Evolutionary conservation across 805 yeast genomes (phyloP), one percentile per base, ranked within the genome.

Genomic region (Kazachstania psychrophila): DNA sequence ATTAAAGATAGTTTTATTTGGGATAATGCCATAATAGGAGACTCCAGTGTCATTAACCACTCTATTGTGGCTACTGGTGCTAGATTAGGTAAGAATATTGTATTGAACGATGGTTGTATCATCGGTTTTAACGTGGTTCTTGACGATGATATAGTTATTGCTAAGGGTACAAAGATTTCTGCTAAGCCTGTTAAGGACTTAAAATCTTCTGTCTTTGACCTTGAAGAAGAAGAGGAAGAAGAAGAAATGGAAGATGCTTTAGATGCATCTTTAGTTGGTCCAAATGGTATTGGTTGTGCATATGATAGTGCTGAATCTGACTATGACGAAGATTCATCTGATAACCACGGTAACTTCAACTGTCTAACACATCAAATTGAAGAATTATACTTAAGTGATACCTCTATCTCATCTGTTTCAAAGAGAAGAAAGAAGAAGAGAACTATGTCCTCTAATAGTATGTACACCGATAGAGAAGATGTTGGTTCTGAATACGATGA

Each of bases 1-100:
- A 75, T 92, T 31, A 70, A 65, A 32, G 78, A 84, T 51, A 77
- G 95, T 14, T 88, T 83, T 54, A 72, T 92, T 31, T 89, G 96
- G 95, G 94, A 86, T 49, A 74, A 83, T 44, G 79, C 84, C 0
- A 61, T 64, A 2, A 76, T 92, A 43, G 84, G 72, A 37, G 89
- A 86, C 54, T 69, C 75, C 33, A 67, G 73, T 17, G 59, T 54
- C 1, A 60, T 89, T 11, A 66, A 66, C 33, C 73, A 76, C 47
- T 68, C 92, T 1, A 77, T 89, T 23, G 68, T 92, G 26, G 96
- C 95, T 4, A 67, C 73, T 18, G 59, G 69, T 45, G 79, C 81
- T 1, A 56, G 58, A 2, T 62, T 92, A 38, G 77, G 77, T 12
- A 41, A 62, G 3, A 66, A 68, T 42, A 76, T 75, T 11, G 54